Conservation (phyloP, 345 rosid genomes). For the Cardiospermum halicacabum region DNA sequence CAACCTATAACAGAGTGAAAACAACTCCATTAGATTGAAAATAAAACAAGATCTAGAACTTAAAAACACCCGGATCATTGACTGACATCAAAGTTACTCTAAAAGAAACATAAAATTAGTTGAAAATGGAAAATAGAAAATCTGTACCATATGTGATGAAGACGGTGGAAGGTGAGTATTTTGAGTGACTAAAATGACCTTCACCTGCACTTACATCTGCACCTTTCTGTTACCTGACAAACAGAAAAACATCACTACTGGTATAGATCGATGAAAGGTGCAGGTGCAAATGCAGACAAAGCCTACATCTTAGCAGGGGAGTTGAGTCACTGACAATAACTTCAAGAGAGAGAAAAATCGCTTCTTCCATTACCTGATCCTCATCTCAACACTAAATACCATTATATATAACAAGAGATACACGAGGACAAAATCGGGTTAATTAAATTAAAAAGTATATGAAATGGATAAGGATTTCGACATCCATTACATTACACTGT, state of each 20-base stretch:
- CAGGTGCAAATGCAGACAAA: slow-evolving; percentile 73
- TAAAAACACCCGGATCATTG: too few relatives aligned
- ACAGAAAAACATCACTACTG: too few relatives aligned
- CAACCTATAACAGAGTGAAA: too few relatives aligned
- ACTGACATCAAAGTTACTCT: too few relatives aligned
- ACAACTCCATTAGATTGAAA: too few relatives aligned
- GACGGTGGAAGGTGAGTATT: background rate
- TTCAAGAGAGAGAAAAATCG: too few relatives aligned
- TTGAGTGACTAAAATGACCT: slow-evolving; percentile 34
- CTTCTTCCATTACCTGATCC: too few relatives aligned
- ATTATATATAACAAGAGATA: too few relatives aligned
- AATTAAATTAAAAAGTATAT: background rate
- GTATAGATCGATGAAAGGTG: slow-evolving; percentile 41
- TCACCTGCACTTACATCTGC: slow-evolving; percentile 49
- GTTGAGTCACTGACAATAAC: background rate
- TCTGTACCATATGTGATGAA: background rate
- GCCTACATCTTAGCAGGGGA: slow-evolving; percentile 32
- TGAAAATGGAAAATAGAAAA: too few relatives aligned
- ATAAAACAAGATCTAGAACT: too few relatives aligned
- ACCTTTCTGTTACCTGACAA: slow-evolving; percentile 25
- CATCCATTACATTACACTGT: slow-evolving; percentile 9
- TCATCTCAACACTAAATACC: too few relatives aligned
- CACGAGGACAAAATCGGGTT: background rate
- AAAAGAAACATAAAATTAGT: too few relatives aligned
- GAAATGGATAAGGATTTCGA: slow-evolving; percentile 23